Evolutionary conservation across 2,329 filamentous ascomycete species (phyloP), one percentile per base, ranked within the genome.

Genomic region (Trichophyton equinum): DNA sequence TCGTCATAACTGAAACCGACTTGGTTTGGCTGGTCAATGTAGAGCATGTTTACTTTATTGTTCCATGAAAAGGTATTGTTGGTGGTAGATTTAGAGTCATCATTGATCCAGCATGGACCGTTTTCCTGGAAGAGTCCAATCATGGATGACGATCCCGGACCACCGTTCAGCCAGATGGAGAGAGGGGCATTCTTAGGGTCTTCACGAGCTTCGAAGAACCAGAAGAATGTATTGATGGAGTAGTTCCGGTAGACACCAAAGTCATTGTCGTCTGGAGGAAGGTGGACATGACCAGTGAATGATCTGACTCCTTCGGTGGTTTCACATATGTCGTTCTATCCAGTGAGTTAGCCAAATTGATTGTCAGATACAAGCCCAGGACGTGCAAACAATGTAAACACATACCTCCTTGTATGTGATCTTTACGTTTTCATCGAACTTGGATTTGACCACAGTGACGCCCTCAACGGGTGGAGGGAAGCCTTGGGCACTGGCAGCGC

Each of bases 21-120:
- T 55, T 81, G 78, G 8, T 77, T 79, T 7, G 82, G 86, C 69
- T 88, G 81, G 66, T 89, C 85, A 65, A 89, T 82, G 71, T 86
- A 88, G 15, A 89, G 79, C 77, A 86, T 80, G 65, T 85, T 85
- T 64, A 78, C 79, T 51, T 78, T 75, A 63, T 79, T 78, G 60
- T 79, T 81, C 80, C 81, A 84, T 3, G 80, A 79, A 67, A 78
- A 79, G 0, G 78, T 77, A 64, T 83, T 83, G 51, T 71, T 65
- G 7, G 64, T 64, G 1, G 75, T 72, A 44, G 61, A 62, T 36
- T 61, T 73, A 2, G 71, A 72, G 27, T 74, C 69, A 9, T 74
- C 71, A 20, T 77, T 72, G 57, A 74, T 67, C 58, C 76, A 72
- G 59, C 76, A 79, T 4, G 76, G 74, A 0, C 75, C 76, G 63